Base-by-base conservation (phyloP, 768 basidiomycete species). In the Cyclocybe aegerita region DNA sequence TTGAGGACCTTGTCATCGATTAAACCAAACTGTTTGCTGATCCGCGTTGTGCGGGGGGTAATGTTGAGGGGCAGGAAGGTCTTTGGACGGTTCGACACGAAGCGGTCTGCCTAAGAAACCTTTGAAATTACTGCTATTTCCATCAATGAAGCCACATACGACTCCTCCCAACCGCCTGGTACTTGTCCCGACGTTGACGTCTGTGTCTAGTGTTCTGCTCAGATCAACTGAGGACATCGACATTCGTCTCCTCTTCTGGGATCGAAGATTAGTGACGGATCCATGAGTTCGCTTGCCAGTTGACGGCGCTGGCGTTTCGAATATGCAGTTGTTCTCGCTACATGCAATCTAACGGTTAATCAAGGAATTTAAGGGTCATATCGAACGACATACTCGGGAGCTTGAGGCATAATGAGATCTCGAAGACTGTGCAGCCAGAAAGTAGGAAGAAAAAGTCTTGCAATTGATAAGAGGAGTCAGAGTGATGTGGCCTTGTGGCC, bases 41-140 rank as follows among this genome's bases (percentile, higher is more conserved):
- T 83, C 15, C 85, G 78, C 47, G 76, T 79, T n/a, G 85, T 83
- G 12, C 85, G 80, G 9, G 85, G 85, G 1, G 84, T 86, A 33
- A 70, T 75, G 48, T 81, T 77, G 40, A 87, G 75, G 3, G 85
- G 84, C 7, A 83, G 59, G 8, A 73, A 64, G 6, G 65, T 64
- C 39, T 79, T 76, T 5, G 80, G 78, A 11, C 81, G 76, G 4
- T 70, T 67, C 1, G 85, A 68, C 34, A 86, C 75, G 60, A 86
- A 87, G 39, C 85, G 74, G 56, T 86, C 84, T 36, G 78, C 73
- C 84, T 86, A 42, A 36, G 6, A 5, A 15, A 29, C 11, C 11
- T 47, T 33, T 33, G 9, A 36, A 32, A 11, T 40, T 43, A 15
- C 32, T 16, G 3, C 23, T 12, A 4, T 17, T 11, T 1, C 33